Conservation (phyloP, 2,329 filamentous ascomycete species). For the Fusarium tanahbumbuense region DNA sequence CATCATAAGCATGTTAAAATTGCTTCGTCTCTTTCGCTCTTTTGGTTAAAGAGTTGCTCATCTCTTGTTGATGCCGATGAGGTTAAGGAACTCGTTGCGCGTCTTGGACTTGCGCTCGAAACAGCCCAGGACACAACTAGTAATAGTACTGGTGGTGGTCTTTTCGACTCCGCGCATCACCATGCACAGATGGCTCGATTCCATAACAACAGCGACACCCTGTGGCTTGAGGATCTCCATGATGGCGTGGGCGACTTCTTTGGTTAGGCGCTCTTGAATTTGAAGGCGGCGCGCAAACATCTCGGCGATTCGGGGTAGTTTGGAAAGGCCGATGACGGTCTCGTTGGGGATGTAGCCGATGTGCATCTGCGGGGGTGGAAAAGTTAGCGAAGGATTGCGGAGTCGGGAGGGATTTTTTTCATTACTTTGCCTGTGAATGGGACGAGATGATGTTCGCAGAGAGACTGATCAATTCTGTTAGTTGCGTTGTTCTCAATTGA, state of each 20-base stretch:
- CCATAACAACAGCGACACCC: constrained; percentile 97
- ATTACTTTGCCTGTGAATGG: constrained; percentile 93
- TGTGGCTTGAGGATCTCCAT: constrained; percentile 93
- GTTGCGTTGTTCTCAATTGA: not conserved
- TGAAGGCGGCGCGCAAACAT: constrained; percentile 96
- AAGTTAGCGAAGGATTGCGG: constrained; percentile 15
- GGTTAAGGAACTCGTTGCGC: constrained; percentile 91
- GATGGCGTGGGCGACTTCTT: constrained; percentile 93
- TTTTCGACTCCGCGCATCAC: constrained; percentile 99
- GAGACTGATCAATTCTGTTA: constrained; percentile 61
- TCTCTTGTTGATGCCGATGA: constrained; percentile 74
- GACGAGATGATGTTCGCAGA: constrained; percentile 98
- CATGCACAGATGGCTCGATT: constrained; percentile 97
- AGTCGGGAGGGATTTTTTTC: not conserved
- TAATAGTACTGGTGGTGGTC: constrained; percentile 86
- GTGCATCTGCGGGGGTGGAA: constrained; percentile 77
- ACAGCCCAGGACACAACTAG: constrained; percentile 96
- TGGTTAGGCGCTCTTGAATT: constrained; percentile 95
- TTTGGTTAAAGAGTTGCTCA: not conserved
- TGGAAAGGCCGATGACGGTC: constrained; percentile 93
- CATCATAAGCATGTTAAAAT: constrained; percentile 35
- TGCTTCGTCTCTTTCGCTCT: constrained; percentile 9
- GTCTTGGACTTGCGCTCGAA: constrained; percentile 95
- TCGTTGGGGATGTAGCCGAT: constrained; percentile 96
- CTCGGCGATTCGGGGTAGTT: constrained; percentile 93